Evolutionary conservation across 2,329 filamentous ascomycete genomes (phyloP), one percentile per base, ranked within the genome.

Genomic region (Mycosphaerella sp.): DNA sequence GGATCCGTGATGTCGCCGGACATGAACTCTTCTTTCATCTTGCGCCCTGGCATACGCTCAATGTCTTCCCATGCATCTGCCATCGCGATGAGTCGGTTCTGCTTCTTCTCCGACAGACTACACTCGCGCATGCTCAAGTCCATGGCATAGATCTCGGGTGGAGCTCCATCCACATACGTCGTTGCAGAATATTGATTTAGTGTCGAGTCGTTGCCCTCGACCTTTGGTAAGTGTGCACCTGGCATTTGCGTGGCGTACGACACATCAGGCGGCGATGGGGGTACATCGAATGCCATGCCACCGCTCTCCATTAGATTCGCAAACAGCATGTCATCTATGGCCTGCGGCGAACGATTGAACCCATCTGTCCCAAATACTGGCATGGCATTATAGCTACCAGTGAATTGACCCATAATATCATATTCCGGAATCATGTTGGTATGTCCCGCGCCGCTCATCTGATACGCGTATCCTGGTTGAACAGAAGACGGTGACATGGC

Each of bases 321-420:
- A 28, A 67, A 55, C 28, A 64, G 61, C 13, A 54, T 58, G 10
- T 65, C 62, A 41, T 64, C 64, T 10, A 64, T 37, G 14, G 35
- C 44, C 25, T 44, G 57, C 28, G 91, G 89, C 2, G 89, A 95
- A 51, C 91, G 87, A 60, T 87, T 90, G 54, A 88, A 14, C 81
- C 85, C 61, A 36, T 95, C 89, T 21, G 80, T 84, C 13, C 89
- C 89, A 69, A 96, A 96, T 21, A 96, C 85, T 0, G 91, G 89
- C 61, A 94, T 87, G 4, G 86, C 82, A 35, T 30, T 28, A 50
- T 81, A 84, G 59, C 73, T 62, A 60, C 74, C 41, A 65, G 75
- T 54, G 73, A 72, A 62, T 64, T 72, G 64, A 70, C 75, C 63
- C 51, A 75, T 59, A 48, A 74, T 65, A 51, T 65, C 59, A 49